Conservation (phyloP, 2,329 filamentous ascomycete genomes). For the Knoxdaviesia proteae region DNA sequence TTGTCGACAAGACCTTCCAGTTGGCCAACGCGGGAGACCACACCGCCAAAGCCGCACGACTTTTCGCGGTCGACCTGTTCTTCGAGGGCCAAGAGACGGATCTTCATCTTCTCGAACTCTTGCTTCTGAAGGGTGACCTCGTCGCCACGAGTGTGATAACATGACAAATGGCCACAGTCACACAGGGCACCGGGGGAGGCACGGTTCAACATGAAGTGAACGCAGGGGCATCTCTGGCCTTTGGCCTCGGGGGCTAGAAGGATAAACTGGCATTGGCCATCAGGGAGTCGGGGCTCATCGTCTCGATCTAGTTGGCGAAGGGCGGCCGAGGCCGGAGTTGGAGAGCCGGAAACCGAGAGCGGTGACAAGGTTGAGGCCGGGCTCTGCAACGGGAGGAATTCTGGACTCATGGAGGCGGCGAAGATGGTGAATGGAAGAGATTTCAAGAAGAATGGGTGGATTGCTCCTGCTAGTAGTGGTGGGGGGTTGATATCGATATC, state of each 20-base stretch:
- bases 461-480: no score
- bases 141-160: slow-evolving; percentile 31
- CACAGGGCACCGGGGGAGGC: slow-evolving; percentile 32
- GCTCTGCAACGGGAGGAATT: no score
- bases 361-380: slow-evolving; percentile 8
- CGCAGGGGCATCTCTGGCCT: slow-evolving; percentile 36
- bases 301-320: not conserved
- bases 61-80: slow-evolving; percentile 18
- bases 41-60: slow-evolving; percentile 15
- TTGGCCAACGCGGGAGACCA: slow-evolving; percentile 24
- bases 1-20: slow-evolving; percentile 34
- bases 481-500: no score
- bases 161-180: slow-evolving; percentile 38
- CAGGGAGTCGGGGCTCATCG: slow-evolving; percentile 28
- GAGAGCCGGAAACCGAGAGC: slow-evolving; percentile 2
- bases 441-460: no score
- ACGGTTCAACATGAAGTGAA: slow-evolving; percentile 32
- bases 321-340: not conserved
- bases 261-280: slow-evolving; percentile 39
- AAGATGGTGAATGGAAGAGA: no score
- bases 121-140: slow-evolving; percentile 20
- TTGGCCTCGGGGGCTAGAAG: slow-evolving; percentile 33
- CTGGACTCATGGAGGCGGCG: no score
- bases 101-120: slow-evolving; percentile 27
- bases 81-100: slow-evolving; percentile 23